Evolutionary conservation across 257 asterid species (phyloP).

Genomic region (Hygrophila difformis): DNA sequence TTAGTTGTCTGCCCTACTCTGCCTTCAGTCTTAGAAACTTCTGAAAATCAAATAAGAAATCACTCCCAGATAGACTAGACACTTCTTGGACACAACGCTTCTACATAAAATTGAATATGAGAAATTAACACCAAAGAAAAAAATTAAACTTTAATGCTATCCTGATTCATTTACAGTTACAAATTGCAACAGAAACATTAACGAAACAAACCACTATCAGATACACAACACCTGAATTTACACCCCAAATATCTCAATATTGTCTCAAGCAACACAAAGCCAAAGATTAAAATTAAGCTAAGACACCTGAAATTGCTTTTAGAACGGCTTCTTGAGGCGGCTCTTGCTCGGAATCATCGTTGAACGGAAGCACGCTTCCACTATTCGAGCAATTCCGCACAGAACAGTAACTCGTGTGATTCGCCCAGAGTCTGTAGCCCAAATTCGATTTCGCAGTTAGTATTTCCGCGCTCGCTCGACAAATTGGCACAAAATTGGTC

Average conservation of each 20-base stretch:
- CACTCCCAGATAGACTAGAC: no score
- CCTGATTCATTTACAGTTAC: no score
- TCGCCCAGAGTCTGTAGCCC: slow-evolving; percentile 29
- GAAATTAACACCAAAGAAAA: no score
- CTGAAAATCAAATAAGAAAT: slow-evolving; percentile 32
- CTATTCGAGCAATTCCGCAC: slow-evolving; percentile 36
- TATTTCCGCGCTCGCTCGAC: slow-evolving; percentile 18
- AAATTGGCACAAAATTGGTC: slow-evolving; percentile 23
- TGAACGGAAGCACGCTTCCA: slow-evolving; percentile 14
- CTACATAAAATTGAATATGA: no score
- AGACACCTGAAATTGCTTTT: slow-evolving; percentile 80
- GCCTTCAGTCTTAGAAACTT: slow-evolving; percentile 79
- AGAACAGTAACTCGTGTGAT: slow-evolving; percentile 19
- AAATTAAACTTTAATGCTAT: no score
- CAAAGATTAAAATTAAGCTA: neutral
- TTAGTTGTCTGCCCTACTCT: slow-evolving; percentile 89
- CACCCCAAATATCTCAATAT: no score
- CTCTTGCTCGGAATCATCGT: slow-evolving; percentile 56
- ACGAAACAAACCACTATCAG: no score
- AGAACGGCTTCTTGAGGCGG: slow-evolving; percentile 95
- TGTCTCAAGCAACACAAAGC: no score
- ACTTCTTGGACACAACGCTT: no score
- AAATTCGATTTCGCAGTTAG: slow-evolving; percentile 18
- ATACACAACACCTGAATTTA: no score
- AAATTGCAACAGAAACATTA: no score